phyloP scores from a whole-genome alignment of 257 asterid species.

The Nicotiana obtusifolia region DNA sequence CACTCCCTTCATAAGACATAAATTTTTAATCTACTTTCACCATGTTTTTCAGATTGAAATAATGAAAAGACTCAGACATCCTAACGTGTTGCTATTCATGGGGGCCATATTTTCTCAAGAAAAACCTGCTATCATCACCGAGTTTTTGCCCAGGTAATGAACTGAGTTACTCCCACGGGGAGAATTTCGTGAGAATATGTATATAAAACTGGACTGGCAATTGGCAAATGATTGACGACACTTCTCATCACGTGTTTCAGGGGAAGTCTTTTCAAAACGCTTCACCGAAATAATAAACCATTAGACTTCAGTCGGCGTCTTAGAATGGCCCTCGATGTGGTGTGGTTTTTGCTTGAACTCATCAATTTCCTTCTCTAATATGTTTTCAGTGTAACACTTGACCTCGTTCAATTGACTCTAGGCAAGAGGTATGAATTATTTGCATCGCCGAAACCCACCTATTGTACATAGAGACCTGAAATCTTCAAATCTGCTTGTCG shows the following conservation, averaged over 20 bases:
- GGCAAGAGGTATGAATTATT: conserved; percentile 87
- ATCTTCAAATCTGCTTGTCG: conserved; percentile 76
- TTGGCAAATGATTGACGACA: neutral
- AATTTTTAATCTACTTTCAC: neutral
- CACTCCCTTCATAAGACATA: neutral
- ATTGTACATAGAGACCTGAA: conserved; percentile 81
- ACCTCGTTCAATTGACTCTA: conserved; percentile 20
- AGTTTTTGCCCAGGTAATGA: conserved; percentile 53
- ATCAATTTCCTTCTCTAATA: neutral
- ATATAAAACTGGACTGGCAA: neutral
- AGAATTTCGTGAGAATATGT: neutral
- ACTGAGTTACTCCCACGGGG: neutral
- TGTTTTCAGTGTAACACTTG: neutral
- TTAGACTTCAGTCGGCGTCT: conserved; percentile 63
- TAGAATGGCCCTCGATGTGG: conserved; percentile 81
- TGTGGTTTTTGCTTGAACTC: conserved; percentile 16
- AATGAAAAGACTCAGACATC: conserved; percentile 73
- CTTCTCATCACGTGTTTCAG: conserved; percentile 29
- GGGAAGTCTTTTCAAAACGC: conserved; percentile 71
- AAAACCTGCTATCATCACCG: conserved; percentile 67
- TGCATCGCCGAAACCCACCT: conserved; percentile 77
- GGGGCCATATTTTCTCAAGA: conserved; percentile 60
- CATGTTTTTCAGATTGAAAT: conserved; percentile 44
- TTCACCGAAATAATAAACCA: conserved; percentile 50
- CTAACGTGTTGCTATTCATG: conserved; percentile 72